Evolutionary conservation across 2,329 filamentous ascomycete genomes (phyloP).

Genomic region (Cladophialophora exuberans): DNA sequence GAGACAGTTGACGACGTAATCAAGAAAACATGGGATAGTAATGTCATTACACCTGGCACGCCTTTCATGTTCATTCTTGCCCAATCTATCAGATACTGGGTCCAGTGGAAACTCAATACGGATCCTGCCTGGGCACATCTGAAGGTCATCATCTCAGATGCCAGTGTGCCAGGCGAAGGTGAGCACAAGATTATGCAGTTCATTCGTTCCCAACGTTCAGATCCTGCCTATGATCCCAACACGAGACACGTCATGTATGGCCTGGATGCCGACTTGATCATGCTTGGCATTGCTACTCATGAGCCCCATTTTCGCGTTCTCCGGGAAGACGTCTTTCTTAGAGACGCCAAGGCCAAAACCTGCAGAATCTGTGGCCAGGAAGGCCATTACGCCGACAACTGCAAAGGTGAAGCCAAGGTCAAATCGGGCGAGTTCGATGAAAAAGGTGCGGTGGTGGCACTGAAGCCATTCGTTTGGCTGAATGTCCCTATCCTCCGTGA

Average conservation of each 20-base stretch:
- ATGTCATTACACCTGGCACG: slow-evolving; percentile 90
- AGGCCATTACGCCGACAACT: slow-evolving; percentile 86
- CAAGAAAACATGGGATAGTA: slow-evolving; percentile 91
- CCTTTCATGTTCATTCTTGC: slow-evolving; percentile 98
- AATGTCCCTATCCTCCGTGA: slow-evolving; percentile 90
- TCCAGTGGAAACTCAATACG: slow-evolving; percentile 94
- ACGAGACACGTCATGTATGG: slow-evolving; percentile 98
- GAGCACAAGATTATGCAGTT: slow-evolving; percentile 99
- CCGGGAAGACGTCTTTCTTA: slow-evolving; percentile 94
- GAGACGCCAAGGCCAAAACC: slow-evolving; percentile 78
- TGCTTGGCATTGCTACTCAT: slow-evolving; percentile 95
- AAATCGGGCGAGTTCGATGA: slow-evolving; percentile 81
- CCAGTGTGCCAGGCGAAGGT: slow-evolving; percentile 94
- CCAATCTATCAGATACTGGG: slow-evolving; percentile 90
- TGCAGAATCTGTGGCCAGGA: slow-evolving; percentile 91
- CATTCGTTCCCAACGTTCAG: slow-evolving; percentile 87
- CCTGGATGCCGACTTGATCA: slow-evolving; percentile 96
- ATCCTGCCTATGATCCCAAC: slow-evolving; percentile 91
- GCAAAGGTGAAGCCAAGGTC: slow-evolving; percentile 75
- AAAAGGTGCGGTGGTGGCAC: slow-evolving; percentile 68
- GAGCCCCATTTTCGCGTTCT: slow-evolving; percentile 96
- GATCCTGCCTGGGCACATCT: slow-evolving; percentile 94
- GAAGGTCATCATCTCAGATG: slow-evolving; percentile 98
- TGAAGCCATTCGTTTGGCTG: slow-evolving; percentile 98
- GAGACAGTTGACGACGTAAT: slow-evolving; percentile 61